Base-by-base conservation (phyloP, 2,329 filamentous ascomycete genomes). In the Calonectria fujianensis region DNA sequence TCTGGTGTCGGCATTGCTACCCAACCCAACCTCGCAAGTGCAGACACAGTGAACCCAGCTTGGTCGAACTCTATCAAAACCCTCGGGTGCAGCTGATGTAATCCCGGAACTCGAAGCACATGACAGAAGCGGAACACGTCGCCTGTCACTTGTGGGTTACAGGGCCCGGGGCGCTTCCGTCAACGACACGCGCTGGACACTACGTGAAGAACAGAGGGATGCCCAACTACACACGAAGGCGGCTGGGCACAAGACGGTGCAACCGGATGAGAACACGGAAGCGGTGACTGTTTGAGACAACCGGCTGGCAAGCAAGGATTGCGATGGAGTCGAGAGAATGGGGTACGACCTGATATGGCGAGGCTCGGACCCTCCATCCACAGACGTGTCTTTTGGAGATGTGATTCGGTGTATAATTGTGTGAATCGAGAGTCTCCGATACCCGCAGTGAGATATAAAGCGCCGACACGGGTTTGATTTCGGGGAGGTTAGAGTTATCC, bases 1-100 rank as follows among this genome's bases (percentile, higher is more conserved):
- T 82, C 39, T 82, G 82, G 84, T 78, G 81, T 76, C 77, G 81
- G 84, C 84, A 82, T 85, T 84, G 84, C 79, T 86, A 84, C 84
- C 84, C 84, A 85, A 85, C 82, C 73, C 76, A 78, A 76, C 76
- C 78, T 75, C 75, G 69, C 48, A 65, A 67, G 35, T 61, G 61
- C 71, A 72, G 63, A 48, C 24, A 24, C 66, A 59, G 70, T 50
- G 64, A 71, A 70, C 69, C 69, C 59, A 70, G 69, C 16, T 61
- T 65, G 45, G 69, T 29, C 57, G 57, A 69, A 64, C 67, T 70
- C 39, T 66, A 69, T 72, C 51, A 70, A 64, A 75, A 68, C 72
- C 57, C 75, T 77, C 73, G 71, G 73, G 68, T 80, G 76, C 73
- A 80, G 73, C 76, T 81, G 77, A 76, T 76, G 77, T 74, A 78